phyloP scores from a whole-genome alignment of 306 rosid genomes.

The Nissolia schottii region DNA sequence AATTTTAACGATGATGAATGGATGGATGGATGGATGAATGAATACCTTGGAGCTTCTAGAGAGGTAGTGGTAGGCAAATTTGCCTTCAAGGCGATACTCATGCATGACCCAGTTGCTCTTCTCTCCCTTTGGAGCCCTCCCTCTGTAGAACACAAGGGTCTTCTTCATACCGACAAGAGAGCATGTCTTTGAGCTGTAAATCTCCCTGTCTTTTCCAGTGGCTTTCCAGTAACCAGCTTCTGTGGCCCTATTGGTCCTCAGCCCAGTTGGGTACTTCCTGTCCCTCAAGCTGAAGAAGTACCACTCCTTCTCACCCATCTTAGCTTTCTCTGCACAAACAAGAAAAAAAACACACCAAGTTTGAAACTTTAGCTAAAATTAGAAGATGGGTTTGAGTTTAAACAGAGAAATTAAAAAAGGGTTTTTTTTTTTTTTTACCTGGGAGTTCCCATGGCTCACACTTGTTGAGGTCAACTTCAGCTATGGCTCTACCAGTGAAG shows the following conservation, averaged over 20 bases:
- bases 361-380: background rate
- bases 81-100: constrained; percentile 97
- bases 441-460: constrained; percentile 99
- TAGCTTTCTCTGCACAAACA: constrained; percentile 63
- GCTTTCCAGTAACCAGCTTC: constrained; percentile 99
- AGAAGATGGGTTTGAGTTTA: background rate
- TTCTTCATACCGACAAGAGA: constrained; percentile 95
- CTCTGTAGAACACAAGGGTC: constrained; percentile 84
- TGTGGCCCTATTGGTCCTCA: constrained; percentile 82
- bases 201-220: constrained; percentile 90
- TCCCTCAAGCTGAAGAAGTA: constrained; percentile 87
- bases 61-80: constrained; percentile 82
- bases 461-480: constrained; percentile 96
- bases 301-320: constrained; percentile 99
- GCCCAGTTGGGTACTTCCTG: constrained; percentile 88
- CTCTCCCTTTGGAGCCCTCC: constrained; percentile 92
- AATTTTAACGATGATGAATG: too few species aligned
- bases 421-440: too few species aligned
- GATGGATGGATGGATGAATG: too few species aligned
- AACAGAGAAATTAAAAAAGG: too few species aligned
- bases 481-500: constrained; percentile 81
- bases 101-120: constrained; percentile 98
- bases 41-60: constrained; percentile 65
- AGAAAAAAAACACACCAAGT: background rate
- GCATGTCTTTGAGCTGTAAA: constrained; percentile 66